phyloP scores from a whole-genome alignment of 2,329 filamentous ascomycete species.

The Fusarium staphyleae region DNA sequence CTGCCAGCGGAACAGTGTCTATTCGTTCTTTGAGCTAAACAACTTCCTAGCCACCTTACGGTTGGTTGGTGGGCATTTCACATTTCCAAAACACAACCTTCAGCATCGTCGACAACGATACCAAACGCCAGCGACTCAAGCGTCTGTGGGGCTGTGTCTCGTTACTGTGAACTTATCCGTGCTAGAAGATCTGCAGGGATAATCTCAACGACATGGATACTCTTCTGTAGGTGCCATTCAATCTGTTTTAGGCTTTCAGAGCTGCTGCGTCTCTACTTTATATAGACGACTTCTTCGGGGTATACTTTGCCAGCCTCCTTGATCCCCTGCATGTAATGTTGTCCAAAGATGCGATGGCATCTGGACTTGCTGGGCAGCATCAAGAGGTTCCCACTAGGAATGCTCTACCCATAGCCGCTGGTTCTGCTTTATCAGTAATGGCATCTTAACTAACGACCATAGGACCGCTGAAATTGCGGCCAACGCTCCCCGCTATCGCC shows the following conservation, averaged over 20 bases:
- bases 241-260: background rate
- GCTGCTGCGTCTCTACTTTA: background rate
- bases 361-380: background rate
- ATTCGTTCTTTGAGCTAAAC: too few relatives aligned
- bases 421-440: background rate
- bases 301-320: background rate
- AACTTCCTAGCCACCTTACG: too few relatives aligned
- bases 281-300: background rate
- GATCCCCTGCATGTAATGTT: background rate
- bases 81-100: too few relatives aligned
- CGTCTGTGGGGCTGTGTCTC: background rate
- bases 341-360: background rate
- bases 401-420: background rate
- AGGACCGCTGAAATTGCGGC: slow-evolving; percentile 92
- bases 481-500: slow-evolving; percentile 86
- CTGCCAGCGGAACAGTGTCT: background rate
- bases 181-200: slow-evolving; percentile 16
- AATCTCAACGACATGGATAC: slow-evolving; percentile 60
- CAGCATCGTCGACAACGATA: background rate
- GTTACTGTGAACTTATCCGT: slow-evolving; percentile 1
- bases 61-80: too few relatives aligned
- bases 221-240: slow-evolving; percentile 61
- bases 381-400: background rate
- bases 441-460: slow-evolving; percentile 29
- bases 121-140: slow-evolving; percentile 2